Evolutionary conservation across 2,329 filamentous ascomycete species (phyloP).

Genomic region (Corinectria fuckeliana): DNA sequence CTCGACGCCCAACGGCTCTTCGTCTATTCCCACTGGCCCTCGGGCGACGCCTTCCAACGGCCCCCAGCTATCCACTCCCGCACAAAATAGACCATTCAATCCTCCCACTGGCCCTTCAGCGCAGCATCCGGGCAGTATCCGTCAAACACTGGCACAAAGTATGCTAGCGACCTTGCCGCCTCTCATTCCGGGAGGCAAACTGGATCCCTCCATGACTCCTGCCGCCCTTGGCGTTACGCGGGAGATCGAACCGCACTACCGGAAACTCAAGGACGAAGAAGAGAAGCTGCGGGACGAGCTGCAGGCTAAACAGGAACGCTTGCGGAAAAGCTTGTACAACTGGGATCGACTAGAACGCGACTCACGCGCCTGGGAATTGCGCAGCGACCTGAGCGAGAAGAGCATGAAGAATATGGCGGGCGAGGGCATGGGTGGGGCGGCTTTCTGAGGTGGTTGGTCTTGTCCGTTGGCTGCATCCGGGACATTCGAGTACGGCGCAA

Average conservation of each 20-base stretch:
- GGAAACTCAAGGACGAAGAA: slow-evolving; percentile 63
- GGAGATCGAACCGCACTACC: slow-evolving; percentile 61
- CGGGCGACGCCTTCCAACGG: slow-evolving; percentile 44
- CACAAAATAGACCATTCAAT: slow-evolving; percentile 58
- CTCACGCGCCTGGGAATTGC: slow-evolving; percentile 59
- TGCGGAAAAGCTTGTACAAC: slow-evolving; percentile 58
- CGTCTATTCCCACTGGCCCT: slow-evolving; percentile 57
- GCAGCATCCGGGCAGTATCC: slow-evolving; percentile 45
- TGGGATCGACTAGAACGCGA: slow-evolving; percentile 65
- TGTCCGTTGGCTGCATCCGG: neutral
- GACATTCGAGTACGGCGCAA: slow-evolving; percentile 14
- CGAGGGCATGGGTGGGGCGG: slow-evolving; percentile 61
- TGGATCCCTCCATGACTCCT: slow-evolving; percentile 55
- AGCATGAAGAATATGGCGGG: slow-evolving; percentile 63
- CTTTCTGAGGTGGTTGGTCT: slow-evolving; percentile 49
- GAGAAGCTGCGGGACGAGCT: slow-evolving; percentile 62
- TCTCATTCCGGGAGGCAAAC: slow-evolving; percentile 60
- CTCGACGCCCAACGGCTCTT: slow-evolving; percentile 48
- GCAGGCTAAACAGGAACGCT: slow-evolving; percentile 58
- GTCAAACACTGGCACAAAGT: slow-evolving; percentile 58
- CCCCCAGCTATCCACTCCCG: slow-evolving; percentile 48
- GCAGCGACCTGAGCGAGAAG: slow-evolving; percentile 62
- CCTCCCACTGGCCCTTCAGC: slow-evolving; percentile 62
- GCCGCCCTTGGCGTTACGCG: slow-evolving; percentile 56
- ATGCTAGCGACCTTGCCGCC: slow-evolving; percentile 59